Conservation (phyloP, 192 early-diverging fungal genomes). For the Coemansia javaensis region DNA sequence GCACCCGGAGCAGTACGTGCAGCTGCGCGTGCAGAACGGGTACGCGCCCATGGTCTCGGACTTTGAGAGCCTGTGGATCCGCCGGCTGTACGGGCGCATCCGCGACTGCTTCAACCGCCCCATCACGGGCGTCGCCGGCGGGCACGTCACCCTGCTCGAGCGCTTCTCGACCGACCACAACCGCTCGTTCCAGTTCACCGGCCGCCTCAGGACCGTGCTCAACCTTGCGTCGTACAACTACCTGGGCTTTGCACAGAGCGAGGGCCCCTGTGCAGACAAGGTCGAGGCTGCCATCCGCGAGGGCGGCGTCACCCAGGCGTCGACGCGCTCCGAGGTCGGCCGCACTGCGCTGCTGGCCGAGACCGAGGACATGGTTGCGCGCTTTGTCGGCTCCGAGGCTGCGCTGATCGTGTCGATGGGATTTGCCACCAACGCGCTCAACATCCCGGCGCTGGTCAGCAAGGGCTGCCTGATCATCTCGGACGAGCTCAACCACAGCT, state of each 20-base stretch:
- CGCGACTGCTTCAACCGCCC: constrained; percentile 94
- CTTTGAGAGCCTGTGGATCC: constrained; percentile 94
- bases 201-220: constrained; percentile 70
- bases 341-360: constrained; percentile 64
- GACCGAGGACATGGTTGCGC: constrained; percentile 79
- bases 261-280: constrained; percentile 91
- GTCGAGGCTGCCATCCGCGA: constrained; percentile 73
- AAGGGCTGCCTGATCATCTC: constrained; percentile 87
- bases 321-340: constrained; percentile 71
- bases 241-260: constrained; percentile 89
- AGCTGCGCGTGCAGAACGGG: constrained; percentile 71
- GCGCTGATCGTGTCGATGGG: constrained; percentile 93
- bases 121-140: constrained; percentile 86
- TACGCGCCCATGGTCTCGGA: constrained; percentile 91
- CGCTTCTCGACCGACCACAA: constrained; percentile 82
- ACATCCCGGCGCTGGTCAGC: constrained; percentile 79
- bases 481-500: constrained; percentile 95
- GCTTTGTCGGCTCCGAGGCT: constrained; percentile 84
- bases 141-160: constrained; percentile 80
- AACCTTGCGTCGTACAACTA: constrained; percentile 98
- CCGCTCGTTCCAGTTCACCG: constrained; percentile 80
- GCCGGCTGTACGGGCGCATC: constrained; percentile 82
- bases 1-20: constrained; percentile 63
- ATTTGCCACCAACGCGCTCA: constrained; percentile 94
- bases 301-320: constrained; percentile 66